Conservation (phyloP, 1,284 basidiomycete genomes). For the Naganishia sp. region DNA sequence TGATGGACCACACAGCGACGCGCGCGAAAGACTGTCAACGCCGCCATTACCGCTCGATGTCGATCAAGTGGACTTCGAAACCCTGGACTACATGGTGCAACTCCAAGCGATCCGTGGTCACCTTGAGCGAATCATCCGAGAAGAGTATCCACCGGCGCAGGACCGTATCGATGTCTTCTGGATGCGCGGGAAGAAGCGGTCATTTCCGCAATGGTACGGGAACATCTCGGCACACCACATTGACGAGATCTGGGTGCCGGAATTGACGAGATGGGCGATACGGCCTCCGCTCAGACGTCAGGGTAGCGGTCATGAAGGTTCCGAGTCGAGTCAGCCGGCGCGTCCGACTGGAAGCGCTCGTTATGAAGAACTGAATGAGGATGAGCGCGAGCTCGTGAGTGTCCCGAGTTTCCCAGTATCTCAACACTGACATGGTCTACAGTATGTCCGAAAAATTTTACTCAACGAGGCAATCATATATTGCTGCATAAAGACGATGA, state of each 20-base stretch:
- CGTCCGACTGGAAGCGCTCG: slow-evolving; percentile 38
- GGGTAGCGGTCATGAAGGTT: slow-evolving; percentile 5
- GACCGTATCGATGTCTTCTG: slow-evolving; percentile 42
- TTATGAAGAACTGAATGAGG: slow-evolving; percentile 35
- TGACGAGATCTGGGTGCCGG: slow-evolving; percentile 36
- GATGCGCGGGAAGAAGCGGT: neutral
- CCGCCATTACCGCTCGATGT: slow-evolving; percentile 26
- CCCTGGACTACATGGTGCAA: slow-evolving; percentile 34
- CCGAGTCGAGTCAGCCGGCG: neutral
- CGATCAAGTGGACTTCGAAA: slow-evolving; percentile 27
- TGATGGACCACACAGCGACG: slow-evolving; percentile 27
- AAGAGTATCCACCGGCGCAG: slow-evolving; percentile 41
- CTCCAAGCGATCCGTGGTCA: slow-evolving; percentile 37
- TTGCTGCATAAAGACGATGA: slow-evolving; percentile 2
- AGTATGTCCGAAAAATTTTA: slow-evolving; percentile 17
- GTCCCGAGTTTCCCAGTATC: neutral
- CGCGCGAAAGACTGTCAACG: slow-evolving; percentile 33
- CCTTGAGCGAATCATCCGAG: slow-evolving; percentile 37
- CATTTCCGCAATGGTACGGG: slow-evolving; percentile 35
- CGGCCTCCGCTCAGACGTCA: slow-evolving; percentile 24
- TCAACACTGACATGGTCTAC: neutral
- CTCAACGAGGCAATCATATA: slow-evolving; percentile 22
- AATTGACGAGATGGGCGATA: slow-evolving; percentile 40
- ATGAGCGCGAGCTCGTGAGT: slow-evolving; percentile 26
- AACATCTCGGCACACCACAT: slow-evolving; percentile 39